Percentiles rank a stretch among this genome's conserved stretches.
phyloP scores from a whole-genome alignment of 306 rosid genomes.

The Vigna radiata region DNA sequence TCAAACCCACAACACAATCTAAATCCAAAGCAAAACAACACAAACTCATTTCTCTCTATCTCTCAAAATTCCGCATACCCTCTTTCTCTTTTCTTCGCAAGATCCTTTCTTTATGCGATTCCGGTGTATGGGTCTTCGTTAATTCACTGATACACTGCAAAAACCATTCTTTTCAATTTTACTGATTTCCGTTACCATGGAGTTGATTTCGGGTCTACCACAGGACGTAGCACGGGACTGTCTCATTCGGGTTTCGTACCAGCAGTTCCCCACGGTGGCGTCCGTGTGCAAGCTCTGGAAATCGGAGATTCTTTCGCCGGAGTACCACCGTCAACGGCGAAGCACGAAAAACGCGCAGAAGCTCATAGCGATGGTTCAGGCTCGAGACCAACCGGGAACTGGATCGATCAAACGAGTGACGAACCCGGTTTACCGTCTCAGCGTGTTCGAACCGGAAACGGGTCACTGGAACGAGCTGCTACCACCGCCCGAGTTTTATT shows the following conservation, averaged over 20 bases:
- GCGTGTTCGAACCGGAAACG: slow-evolving; percentile 52
- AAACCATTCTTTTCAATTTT: neutral
- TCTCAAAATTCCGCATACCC: neutral
- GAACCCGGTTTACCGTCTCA: slow-evolving; percentile 55
- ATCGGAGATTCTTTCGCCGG: slow-evolving; percentile 59
- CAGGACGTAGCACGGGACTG: slow-evolving; percentile 69
- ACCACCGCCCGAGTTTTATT: slow-evolving; percentile 42
- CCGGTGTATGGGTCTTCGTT: neutral
- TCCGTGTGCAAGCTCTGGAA: slow-evolving; percentile 70
- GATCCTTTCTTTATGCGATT: neutral
- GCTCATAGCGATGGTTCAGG: slow-evolving; percentile 63
- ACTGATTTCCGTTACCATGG: slow-evolving; percentile 43
- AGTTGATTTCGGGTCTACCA: slow-evolving; percentile 70
- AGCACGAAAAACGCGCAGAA: slow-evolving; percentile 49
- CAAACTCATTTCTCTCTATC: neutral
- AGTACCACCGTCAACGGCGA: slow-evolving; percentile 59
- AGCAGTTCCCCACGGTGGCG: slow-evolving; percentile 56
- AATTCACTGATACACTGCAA: neutral
- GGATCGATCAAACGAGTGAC: slow-evolving; percentile 39
- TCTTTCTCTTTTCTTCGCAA: neutral
- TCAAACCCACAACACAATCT: neutral
- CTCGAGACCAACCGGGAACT: slow-evolving; percentile 42
- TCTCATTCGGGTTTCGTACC: slow-evolving; percentile 58
- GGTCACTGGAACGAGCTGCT: slow-evolving; percentile 63
- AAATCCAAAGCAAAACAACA: neutral